Evolutionary conservation across 352 stramenopile genomes (phyloP), one percentile per base, ranked within the genome.

Genomic region (Aphanomyces cochlioides): DNA sequence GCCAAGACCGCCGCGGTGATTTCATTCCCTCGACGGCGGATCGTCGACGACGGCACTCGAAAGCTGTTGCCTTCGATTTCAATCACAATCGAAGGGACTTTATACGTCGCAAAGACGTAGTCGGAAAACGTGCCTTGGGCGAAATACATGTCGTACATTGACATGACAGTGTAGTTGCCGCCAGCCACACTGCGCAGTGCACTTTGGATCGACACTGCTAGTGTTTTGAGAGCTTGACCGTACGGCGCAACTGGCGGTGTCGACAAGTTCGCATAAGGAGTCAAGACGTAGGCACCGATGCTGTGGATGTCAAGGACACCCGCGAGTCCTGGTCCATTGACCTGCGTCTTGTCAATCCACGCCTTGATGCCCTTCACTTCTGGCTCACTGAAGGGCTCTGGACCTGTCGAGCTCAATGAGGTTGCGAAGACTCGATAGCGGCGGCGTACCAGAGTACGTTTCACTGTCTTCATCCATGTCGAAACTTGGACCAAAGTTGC

Each of bases 251-350:
- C 69, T 0, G 78, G 67, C 21, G 76, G 73, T 5, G 57, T 61
- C 4, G 68, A 45, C 17, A 80, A 73, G 63, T 90, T 80, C 47
- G 80, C 88, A 63, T 90, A 90, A 13, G 85, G 85, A 66, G 83
- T 81, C 0, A 92, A 60, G 53, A 92, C 83, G 68, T 81, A 75
- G 0, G 74, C 79, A 7, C 75, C 81, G 65, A 83, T 90, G 6
- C 74, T 79, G 71, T 92, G 85, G 74, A 90, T 80, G 69, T 92
- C 83, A 19, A 92, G 74, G 38, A 87, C 64, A 2, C 83, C 85
- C 36, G 67, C 75, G 1, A 92, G 66, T 0, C 37, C 54, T 7
- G 54, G 12, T 19, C 54, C 54, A 37, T 61, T 61, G 15, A 41
- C 34, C 43, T 66, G 57, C 38, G 13, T 34, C 7, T 38, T n/a